Evolutionary conservation across 2,329 filamentous ascomycete species (phyloP).

Genomic region (Fusarium protoensiforme): DNA sequence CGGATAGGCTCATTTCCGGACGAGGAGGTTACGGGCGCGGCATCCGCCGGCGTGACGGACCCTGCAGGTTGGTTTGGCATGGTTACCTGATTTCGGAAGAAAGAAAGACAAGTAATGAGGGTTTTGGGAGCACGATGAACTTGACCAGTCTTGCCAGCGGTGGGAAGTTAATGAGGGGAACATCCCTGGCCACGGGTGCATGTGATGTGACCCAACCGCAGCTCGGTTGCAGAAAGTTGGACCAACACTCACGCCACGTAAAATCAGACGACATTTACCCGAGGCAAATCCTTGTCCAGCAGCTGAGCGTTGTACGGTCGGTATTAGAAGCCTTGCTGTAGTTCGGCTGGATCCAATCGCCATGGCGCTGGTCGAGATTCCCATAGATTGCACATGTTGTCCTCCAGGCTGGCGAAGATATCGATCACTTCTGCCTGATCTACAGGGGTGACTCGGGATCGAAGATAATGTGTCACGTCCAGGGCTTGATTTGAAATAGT

Average conservation of each 20-base stretch:
- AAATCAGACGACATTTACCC: not conserved
- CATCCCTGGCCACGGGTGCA: not conserved
- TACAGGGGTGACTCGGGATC: too few species aligned
- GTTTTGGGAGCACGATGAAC: not conserved
- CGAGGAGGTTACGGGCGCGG: not conserved
- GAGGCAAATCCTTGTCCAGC: not conserved
- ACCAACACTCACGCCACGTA: constrained; percentile 2
- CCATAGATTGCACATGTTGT: not conserved
- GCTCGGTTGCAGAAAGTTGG: not conserved
- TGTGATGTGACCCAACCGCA: constrained; percentile 2
- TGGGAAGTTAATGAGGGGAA: not conserved
- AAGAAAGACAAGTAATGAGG: not conserved
- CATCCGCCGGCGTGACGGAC: not conserved
- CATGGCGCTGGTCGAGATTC: not conserved
- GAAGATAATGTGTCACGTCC: too few species aligned
- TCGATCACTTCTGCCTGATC: too few species aligned
- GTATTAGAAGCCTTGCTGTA: not conserved
- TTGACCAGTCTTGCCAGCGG: not conserved
- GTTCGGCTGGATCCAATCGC: not conserved
- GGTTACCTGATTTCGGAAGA: not conserved
- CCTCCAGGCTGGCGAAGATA: too few species aligned
- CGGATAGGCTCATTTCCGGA: not conserved
- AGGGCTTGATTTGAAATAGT: too few species aligned
- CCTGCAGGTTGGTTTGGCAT: not conserved
- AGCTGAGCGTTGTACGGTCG: not conserved